Base-by-base conservation (phyloP, 805 yeast genomes). In the Lipomyces starkeyi region DNA sequence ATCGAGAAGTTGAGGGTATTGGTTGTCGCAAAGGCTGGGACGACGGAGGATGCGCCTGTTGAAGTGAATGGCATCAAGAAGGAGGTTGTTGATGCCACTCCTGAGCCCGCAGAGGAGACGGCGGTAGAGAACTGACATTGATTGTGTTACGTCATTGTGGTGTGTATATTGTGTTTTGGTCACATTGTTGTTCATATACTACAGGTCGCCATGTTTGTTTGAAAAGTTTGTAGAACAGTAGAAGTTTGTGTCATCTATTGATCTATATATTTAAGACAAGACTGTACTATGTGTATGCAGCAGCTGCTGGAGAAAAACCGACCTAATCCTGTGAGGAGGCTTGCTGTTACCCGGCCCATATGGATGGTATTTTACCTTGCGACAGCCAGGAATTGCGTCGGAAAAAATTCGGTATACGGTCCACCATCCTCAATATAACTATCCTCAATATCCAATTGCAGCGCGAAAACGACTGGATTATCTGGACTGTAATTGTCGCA, bases 1-100 rank as follows among this genome's bases (percentile, higher is more conserved):
- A 22, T 75, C 32, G 62, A 34, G 14, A 64, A 62, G 63, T 59
- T 71, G 59, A 61, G 54, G 63, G 40, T n/a, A 32, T 54, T 54
- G 11, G 56, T 63, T 22, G 14, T 52, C 29, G 63, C 57, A 8
- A 43, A 35, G 32, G 32, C 32, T 43, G 55, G 40, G 53, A 40
- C 34, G 64, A 20, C 35, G 11, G 62, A 27, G 20, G 58, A 47
- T 37, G 29, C 17, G 32, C n/a, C 57, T 17, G 63, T 32, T 14
- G 57, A 43, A n/a, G 22, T n/a, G n/a, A 43, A 43, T 43, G 49
- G 49, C 49, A 11, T 43, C n/a, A n/a, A 47, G 56, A 57, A 60
- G 63, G 57, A 14, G 11, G 49, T n/a, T 49, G 49, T 7, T 27
- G 47, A 52, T 17, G 58, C 20, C 17, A 32, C 29, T 20, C 25